Percentiles rank a stretch among this genome's conserved stretches.
Conservation (phyloP, 768 basidiomycete species). For the Phallus indusiatus region DNA sequence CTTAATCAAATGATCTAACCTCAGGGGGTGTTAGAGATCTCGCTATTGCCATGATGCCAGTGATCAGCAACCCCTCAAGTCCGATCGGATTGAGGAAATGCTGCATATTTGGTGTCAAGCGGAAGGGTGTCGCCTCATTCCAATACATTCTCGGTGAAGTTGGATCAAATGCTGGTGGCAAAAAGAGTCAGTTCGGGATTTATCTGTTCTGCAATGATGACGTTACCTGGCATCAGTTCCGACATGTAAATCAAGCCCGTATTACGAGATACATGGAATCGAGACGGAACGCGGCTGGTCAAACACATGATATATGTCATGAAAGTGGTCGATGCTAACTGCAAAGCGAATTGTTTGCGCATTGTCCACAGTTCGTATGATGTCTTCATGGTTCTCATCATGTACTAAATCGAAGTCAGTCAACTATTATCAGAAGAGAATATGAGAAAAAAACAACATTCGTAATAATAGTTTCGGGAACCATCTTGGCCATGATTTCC, state of each 20-base stretch:
- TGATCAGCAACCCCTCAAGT: constrained; percentile 81
- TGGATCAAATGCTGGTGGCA: constrained; percentile 21
- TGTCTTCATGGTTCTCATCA: constrained; percentile 75
- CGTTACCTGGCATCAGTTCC: constrained; percentile 76
- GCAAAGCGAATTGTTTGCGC: constrained; percentile 92
- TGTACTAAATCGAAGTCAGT: constrained; percentile 50
- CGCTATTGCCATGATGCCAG: constrained; percentile 85
- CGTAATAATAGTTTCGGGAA: constrained; percentile 80
- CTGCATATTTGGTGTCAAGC: constrained; percentile 95
- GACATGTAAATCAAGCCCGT: constrained; percentile 90
- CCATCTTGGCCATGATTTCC: constrained; percentile 77
- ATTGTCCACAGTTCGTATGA: constrained; percentile 90
- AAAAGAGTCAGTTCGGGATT: neutral
- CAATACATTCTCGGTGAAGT: constrained; percentile 59
- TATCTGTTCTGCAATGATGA: constrained; percentile 1
- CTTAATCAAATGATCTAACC: constrained; percentile 31
- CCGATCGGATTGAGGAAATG: constrained; percentile 81
- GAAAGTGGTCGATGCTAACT: constrained; percentile 82
- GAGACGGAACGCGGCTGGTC: constrained; percentile 70
- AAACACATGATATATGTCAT: constrained; percentile 85
- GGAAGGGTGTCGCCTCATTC: constrained; percentile 89
- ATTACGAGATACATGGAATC: constrained; percentile 83
- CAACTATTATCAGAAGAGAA: neutral
- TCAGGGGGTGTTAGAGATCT: constrained; percentile 87
- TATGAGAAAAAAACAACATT: constrained; percentile 39